Percentiles rank a stretch among this genome's conserved stretches.
Conservation (phyloP, 768 basidiomycete genomes). For the Lepiota brunneoincarnata region DNA sequence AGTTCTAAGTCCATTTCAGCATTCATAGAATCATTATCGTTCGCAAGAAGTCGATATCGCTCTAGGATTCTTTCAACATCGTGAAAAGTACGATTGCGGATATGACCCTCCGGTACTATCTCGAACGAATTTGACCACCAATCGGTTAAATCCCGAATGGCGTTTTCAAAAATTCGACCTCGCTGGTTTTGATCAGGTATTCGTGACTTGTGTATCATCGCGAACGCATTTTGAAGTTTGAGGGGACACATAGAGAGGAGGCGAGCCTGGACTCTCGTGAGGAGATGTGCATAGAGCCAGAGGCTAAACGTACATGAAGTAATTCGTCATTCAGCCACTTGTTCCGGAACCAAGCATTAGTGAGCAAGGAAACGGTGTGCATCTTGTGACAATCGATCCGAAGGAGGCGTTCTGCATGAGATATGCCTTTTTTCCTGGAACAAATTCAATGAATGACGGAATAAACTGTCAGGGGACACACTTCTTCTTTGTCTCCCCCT, state of each 20-base stretch:
- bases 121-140: constrained; percentile 89
- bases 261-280: constrained; percentile 60
- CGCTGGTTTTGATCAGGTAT: constrained; percentile 80
- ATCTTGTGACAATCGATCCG: constrained; percentile 86
- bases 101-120: constrained; percentile 58
- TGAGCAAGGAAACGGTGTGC: constrained; percentile 80
- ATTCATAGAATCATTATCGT: constrained; percentile 22
- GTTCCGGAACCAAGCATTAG: constrained; percentile 75
- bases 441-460: constrained; percentile 15
- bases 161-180: constrained; percentile 84
- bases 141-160: constrained; percentile 64
- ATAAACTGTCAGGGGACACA: constrained; percentile 27
- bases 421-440: constrained; percentile 45
- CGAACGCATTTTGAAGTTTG: constrained; percentile 75
- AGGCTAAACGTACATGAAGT: constrained; percentile 61
- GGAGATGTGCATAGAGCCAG: background rate
- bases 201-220: constrained; percentile 75
- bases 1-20: constrained; percentile 37
- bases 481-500: constrained; percentile 35
- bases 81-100: constrained; percentile 75
- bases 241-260: constrained; percentile 86
- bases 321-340: constrained; percentile 79
- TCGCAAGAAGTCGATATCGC: constrained; percentile 25
- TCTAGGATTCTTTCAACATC: constrained; percentile 53
- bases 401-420: constrained; percentile 66